Conservation (phyloP, 2,329 filamentous ascomycete genomes). For the Aquanectria penicillioides region DNA sequence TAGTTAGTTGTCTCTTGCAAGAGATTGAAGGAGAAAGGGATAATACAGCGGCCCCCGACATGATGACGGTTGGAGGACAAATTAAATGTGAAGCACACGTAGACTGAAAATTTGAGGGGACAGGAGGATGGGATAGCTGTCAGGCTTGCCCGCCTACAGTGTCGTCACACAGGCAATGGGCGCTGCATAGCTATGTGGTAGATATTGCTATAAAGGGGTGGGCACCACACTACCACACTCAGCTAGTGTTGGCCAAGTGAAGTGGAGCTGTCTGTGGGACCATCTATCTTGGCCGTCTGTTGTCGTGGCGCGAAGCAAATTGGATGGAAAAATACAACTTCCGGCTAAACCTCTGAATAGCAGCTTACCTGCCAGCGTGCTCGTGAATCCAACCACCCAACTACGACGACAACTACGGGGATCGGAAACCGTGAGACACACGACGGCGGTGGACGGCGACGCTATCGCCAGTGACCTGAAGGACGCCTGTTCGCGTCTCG, state of each 20-base stretch:
- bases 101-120: conserved; percentile 6
- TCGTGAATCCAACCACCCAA: not conserved
- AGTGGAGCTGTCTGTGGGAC: conserved; percentile 21
- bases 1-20: conserved; percentile 18
- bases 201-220: conserved; percentile 24
- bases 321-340: conserved; percentile 34
- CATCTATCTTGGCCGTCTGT: conserved; percentile 10
- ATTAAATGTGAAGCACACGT: not conserved
- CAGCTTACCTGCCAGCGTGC: not conserved
- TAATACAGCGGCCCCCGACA: conserved; percentile 47
- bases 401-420: not conserved
- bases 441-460: conserved; percentile 1
- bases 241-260: not conserved
- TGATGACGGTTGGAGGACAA: conserved; percentile 30
- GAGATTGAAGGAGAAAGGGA: not conserved
- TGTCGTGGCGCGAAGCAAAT: conserved; percentile 20
- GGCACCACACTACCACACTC: not conserved
- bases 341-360: conserved; percentile 24
- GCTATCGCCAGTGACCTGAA: conserved; percentile 4
- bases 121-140: conserved; percentile 23
- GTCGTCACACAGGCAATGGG: conserved; percentile 31
- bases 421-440: not conserved
- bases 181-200: conserved; percentile 22
- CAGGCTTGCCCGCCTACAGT: conserved; percentile 2
- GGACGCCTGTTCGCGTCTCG: conserved; percentile 16